phyloP scores from a whole-genome alignment of 2,329 filamentous ascomycete species.

The Neurospora sp. region DNA sequence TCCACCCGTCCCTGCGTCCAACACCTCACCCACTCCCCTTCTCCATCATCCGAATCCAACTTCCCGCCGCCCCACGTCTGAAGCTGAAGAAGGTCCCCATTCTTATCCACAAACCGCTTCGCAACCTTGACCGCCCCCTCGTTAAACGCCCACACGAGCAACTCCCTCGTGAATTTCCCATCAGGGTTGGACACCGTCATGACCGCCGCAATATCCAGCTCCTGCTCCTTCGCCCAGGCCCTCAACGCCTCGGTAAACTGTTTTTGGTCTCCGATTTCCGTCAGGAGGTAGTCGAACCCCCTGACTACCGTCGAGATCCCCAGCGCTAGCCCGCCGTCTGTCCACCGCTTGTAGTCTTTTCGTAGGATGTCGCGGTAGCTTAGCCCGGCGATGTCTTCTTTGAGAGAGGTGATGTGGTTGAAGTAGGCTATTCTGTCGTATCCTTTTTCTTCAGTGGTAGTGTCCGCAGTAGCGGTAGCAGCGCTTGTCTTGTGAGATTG shows the following conservation, averaged over 20 bases:
- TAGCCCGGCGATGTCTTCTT: constrained; percentile 55
- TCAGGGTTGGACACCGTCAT: constrained; percentile 57
- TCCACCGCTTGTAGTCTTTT: constrained; percentile 83
- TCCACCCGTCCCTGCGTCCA: constrained; percentile 59
- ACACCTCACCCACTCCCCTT: constrained; percentile 41
- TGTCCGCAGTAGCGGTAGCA: neutral
- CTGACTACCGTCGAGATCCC: constrained; percentile 61
- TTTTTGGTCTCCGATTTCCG: constrained; percentile 37
- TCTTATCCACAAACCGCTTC: constrained; percentile 41
- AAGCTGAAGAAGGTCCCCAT: constrained; percentile 30
- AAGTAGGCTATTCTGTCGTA: constrained; percentile 51
- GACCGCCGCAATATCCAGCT: constrained; percentile 53
- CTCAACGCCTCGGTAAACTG: constrained; percentile 39
- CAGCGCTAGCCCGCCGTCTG: constrained; percentile 42
- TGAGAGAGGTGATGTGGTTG: constrained; percentile 49
- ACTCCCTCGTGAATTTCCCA: constrained; percentile 52
- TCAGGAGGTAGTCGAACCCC: constrained; percentile 48
- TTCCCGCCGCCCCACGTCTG: constrained; percentile 40
- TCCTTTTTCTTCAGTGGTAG: constrained; percentile 5
- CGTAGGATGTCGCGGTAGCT: constrained; percentile 57
- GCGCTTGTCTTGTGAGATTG: neutral
- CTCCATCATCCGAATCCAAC: constrained; percentile 30
- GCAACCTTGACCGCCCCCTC: constrained; percentile 39
- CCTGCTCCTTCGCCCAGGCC: constrained; percentile 44
- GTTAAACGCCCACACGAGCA: constrained; percentile 56